phyloP scores from a whole-genome alignment of 2,329 filamentous ascomycete genomes.

The Lecanosticta acicola region DNA sequence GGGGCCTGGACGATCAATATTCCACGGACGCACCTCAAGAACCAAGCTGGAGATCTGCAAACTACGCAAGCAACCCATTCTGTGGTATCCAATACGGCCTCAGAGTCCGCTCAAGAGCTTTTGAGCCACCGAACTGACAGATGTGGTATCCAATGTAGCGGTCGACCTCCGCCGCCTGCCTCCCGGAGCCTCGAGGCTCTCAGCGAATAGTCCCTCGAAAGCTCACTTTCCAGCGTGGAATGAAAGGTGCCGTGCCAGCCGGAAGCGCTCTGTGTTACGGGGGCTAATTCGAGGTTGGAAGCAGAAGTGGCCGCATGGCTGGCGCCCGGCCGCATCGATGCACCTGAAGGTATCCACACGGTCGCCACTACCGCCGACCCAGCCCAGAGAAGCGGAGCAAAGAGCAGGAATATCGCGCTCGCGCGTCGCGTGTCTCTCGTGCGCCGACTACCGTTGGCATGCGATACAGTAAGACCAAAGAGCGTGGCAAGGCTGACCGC shows the following conservation, averaged over 20 bases:
- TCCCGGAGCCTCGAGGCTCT: background rate
- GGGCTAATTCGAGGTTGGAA: conserved; percentile 4
- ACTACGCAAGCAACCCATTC: background rate
- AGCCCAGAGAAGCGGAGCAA: background rate
- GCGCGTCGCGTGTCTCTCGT: conserved; percentile 1
- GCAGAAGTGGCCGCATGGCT: background rate
- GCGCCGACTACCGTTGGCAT: background rate
- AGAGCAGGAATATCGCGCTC: background rate
- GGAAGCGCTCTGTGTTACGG: conserved; percentile 17
- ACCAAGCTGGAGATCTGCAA: background rate
- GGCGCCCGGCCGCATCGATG: background rate
- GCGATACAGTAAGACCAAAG: conserved; percentile 4
- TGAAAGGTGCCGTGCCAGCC: conserved; percentile 9
- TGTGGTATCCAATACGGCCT: background rate
- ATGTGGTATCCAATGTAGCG: conserved; percentile 5
- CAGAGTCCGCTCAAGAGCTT: background rate
- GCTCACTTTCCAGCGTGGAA: background rate
- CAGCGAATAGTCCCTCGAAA: background rate
- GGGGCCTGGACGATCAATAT: background rate
- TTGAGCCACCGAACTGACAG: background rate
- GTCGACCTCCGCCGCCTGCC: conserved; percentile 1
- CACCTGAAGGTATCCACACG: conserved; percentile 7
- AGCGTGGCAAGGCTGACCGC: background rate
- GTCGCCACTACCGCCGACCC: conserved; percentile 11
- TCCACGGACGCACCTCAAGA: background rate